Base-by-base conservation (phyloP, 306 rosid genomes). In the Pueraria montana region DNA sequence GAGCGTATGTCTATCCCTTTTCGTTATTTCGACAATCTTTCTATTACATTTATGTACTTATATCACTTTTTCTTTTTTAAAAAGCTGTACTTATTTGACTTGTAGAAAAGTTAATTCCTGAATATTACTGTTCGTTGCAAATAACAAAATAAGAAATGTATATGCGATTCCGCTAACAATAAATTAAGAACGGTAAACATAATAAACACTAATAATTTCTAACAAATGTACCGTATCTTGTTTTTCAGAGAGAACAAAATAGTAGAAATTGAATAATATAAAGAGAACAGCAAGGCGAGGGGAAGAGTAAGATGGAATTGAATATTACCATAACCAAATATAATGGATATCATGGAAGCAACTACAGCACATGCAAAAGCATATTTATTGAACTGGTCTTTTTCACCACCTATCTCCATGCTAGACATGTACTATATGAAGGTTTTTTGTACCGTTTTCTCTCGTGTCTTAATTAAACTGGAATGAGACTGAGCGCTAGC, bases 311-410 rank as follows among this genome's bases (percentile, higher is more conserved):
- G 67, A 30, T 6, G 45, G 45, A 64, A 14, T 64, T 50, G 8
- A 38, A 36, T 53, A 11, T 66, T 67, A 79, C 88, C 90, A 40
- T 87, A 87, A 48, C 90, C 90, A 79, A 94, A 90, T 63, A 92
- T 91, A 46, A 92, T 81, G 55, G 97, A 94, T 32, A 92, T 80
- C 78, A 90, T 75, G 26, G 98, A 90, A 77, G 91, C 97, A 16
- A 94, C 88, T 0, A 88, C 24, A 9, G 90, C 87, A 69, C 95
- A 94, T 14, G 89, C 90, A 11, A 80, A 78, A 24, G 98, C 91
- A 90, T 84, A 79, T 71, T 83, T 94, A 85, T 92, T 94, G 72
- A 91, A 24, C 18, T n/a, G 6, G 1, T 55, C 67, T 11, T 67
- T 81, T 14, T n/a, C 69, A 6, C 58, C 73, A 53, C 58, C 68